A percentile compares a stretch with the other conserved stretches of the same genome.
These are phyloP conservation scores for Neurospora sp. DNA, from an alignment of 495 filamentous ascomycete genomes.

Conservation along the genomic window DNA sequence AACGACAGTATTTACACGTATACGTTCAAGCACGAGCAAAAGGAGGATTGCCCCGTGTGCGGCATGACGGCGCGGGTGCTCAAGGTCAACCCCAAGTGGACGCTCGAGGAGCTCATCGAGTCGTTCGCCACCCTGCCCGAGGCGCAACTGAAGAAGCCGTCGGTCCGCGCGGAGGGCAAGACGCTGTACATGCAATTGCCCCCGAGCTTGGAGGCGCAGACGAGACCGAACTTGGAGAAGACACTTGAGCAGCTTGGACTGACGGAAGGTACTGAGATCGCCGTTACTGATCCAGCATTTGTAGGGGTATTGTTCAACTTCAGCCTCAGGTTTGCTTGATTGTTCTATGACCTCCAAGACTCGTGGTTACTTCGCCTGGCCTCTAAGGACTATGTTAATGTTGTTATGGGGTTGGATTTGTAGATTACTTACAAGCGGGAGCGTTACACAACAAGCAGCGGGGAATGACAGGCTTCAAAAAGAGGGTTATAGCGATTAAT, in stretches of 20 bases:
- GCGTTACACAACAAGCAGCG: not conserved
- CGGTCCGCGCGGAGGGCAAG: slow-evolving; percentile 66
- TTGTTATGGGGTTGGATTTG: not conserved
- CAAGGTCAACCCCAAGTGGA: slow-evolving; percentile 57
- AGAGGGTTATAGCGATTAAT: not conserved
- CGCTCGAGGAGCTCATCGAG: slow-evolving; percentile 78
- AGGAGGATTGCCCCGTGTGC: slow-evolving; percentile 90
- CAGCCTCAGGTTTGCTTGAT: slow-evolving; percentile 37
- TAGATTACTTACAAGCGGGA: not conserved
- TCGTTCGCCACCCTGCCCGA: slow-evolving; percentile 74
- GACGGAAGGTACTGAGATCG: slow-evolving; percentile 47
- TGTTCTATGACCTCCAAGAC: not conserved
- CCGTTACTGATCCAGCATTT: slow-evolving; percentile 75
- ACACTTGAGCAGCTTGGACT: slow-evolving; percentile 48
- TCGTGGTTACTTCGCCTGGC: not conserved
- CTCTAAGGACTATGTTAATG: not conserved
- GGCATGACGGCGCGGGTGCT: slow-evolving; percentile 69
- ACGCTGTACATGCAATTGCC: slow-evolving; percentile 87
- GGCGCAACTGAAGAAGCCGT: slow-evolving; percentile 83
- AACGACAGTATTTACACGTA: slow-evolving; percentile 94
- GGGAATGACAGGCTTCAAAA: not conserved
- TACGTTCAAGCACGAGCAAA: slow-evolving; percentile 87
- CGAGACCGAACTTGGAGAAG: slow-evolving; percentile 68
- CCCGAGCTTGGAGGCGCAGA: slow-evolving; percentile 68
- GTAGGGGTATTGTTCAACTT: slow-evolving; percentile 61